A percentile compares a stretch with the other conserved stretches of the same genome.
phyloP scores from a whole-genome alignment of 2,329 filamentous ascomycete genomes.

The Colletotrichum orbiculare region DNA sequence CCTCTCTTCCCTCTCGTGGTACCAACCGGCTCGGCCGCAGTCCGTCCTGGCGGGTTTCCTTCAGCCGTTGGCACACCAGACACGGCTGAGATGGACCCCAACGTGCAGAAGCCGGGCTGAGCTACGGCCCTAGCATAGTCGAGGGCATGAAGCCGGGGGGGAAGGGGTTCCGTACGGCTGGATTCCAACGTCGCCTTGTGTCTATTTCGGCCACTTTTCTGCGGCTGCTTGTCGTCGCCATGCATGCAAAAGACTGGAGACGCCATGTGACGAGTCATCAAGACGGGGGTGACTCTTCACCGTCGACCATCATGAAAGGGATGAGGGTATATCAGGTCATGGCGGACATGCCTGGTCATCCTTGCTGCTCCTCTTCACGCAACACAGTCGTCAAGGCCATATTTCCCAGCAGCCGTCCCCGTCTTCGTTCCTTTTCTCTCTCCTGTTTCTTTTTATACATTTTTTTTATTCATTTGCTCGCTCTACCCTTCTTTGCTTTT shows the following conservation, averaged over 20 bases:
- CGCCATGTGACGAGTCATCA: constrained; percentile 15
- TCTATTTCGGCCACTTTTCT: constrained; percentile 23
- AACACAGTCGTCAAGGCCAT: neutral
- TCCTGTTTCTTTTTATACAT: constrained; percentile 11
- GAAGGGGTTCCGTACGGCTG: neutral
- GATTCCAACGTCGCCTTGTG: constrained; percentile 1
- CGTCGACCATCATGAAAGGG: constrained; percentile 16
- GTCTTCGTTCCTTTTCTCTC: neutral
- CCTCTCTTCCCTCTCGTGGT: constrained; percentile 25
- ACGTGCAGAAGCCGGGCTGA: too few relatives aligned
- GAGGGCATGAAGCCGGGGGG: too few relatives aligned
- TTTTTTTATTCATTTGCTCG: constrained; percentile 14
- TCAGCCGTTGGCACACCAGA: constrained; percentile 12
- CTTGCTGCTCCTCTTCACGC: constrained; percentile 1
- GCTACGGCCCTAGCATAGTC: too few relatives aligned
- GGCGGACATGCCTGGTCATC: constrained; percentile 21
- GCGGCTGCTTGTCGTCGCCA: neutral
- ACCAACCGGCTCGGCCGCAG: constrained; percentile 24
- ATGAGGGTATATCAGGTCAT: constrained; percentile 26
- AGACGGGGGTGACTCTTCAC: constrained; percentile 8
- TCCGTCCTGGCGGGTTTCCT: neutral
- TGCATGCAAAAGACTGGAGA: neutral
- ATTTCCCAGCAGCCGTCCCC: neutral
- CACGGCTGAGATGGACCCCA: constrained; percentile 3
- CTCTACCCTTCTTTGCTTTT: constrained; percentile 11